phyloP scores from a whole-genome alignment of 305 asterid genomes.

The Fraxinus angustifolia region DNA sequence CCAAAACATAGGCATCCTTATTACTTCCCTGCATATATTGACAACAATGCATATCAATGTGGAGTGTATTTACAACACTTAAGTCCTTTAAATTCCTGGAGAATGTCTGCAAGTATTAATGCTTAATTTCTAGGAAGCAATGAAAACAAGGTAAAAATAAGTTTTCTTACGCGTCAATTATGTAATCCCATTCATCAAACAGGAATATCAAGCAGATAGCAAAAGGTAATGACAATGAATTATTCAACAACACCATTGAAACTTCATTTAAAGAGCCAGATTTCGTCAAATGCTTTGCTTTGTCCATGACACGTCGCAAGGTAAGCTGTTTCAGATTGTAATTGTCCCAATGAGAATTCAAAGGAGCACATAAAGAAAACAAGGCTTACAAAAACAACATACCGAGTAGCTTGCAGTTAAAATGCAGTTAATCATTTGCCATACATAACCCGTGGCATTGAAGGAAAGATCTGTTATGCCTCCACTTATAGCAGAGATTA shows the following conservation, averaged over 20 bases:
- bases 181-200: conserved; percentile 40
- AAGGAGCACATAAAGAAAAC: background rate
- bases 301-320: conserved; percentile 46
- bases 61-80: background rate
- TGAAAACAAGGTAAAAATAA: background rate
- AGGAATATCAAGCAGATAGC: conserved; percentile 36
- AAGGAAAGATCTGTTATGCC: conserved; percentile 48
- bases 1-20: conserved; percentile 45
- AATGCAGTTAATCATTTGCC: conserved; percentile 42
- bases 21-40: conserved; percentile 32
- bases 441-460: conserved; percentile 38
- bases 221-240: conserved; percentile 42
- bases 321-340: conserved; percentile 36
- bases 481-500: conserved; percentile 44
- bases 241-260: conserved; percentile 50
- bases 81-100: background rate
- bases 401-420: conserved; percentile 53
- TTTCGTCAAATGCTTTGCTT: conserved; percentile 39
- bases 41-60: background rate
- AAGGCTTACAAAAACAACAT: conserved; percentile 5
- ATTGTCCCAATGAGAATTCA: background rate
- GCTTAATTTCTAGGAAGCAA: background rate
- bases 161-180: conserved; percentile 32
- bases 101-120: background rate
- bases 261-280: conserved; percentile 51